These are phyloP conservation scores for Arabidopsis lyrata DNA, from an alignment of 441 rosid species.

Conservation along the genomic window DNA sequence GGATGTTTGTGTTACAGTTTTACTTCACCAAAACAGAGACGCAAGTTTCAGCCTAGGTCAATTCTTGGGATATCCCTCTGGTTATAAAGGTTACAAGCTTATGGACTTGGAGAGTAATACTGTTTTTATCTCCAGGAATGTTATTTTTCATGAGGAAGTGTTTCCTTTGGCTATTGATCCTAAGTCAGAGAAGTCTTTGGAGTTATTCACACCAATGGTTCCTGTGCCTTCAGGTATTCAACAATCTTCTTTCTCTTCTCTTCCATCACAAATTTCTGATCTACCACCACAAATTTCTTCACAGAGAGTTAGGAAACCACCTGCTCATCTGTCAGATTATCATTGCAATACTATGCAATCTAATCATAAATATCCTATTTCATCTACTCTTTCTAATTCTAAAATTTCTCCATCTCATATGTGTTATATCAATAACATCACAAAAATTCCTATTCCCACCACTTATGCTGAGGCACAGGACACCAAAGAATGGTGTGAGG, in stretches of 20 bases:
- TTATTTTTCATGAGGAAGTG: not conserved
- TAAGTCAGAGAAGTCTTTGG: fast-evolving
- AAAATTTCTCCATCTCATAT: not conserved
- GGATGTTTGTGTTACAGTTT: no score
- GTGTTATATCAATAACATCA: not conserved
- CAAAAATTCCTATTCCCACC: not conserved
- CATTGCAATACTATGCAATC: not conserved
- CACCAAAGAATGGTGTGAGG: not conserved
- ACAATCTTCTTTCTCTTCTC: not conserved
- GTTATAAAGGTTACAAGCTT: not conserved
- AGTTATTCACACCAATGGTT: not conserved
- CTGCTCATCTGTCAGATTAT: not conserved
- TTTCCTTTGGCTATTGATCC: not conserved
- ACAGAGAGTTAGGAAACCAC: not conserved
- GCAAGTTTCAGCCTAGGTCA: not conserved
- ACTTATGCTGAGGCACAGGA: not conserved
- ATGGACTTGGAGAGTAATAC: not conserved
- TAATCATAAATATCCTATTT: not conserved
- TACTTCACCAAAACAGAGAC: not conserved
- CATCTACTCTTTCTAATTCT: not conserved
- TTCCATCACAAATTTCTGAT: not conserved
- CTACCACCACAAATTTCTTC: not conserved
- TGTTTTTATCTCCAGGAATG: not conserved
- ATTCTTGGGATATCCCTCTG: not conserved
- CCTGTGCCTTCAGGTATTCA: not conserved